Evolutionary conservation across 768 basidiomycete genomes (phyloP), one percentile per base, ranked within the genome.

Genomic region (Suillus clintonianus): DNA sequence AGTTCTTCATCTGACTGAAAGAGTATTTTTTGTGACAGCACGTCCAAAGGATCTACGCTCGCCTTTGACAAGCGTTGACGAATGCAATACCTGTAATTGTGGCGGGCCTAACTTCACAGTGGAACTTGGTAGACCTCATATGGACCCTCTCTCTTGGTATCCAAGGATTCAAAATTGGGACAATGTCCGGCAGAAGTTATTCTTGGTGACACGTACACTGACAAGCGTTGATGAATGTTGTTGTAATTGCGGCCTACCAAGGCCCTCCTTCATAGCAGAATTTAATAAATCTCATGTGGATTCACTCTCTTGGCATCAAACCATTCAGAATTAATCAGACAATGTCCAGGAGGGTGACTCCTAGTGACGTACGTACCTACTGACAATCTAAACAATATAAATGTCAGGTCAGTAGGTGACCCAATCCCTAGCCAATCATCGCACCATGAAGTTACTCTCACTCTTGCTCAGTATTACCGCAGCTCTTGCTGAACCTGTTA

Each of bases 401-500:
- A 39, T 32, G 5, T 17, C 36, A 9, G 36, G 34, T n/a, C 22
- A 9, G 15, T 36, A 34, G 34, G 14, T 36, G 37, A 24, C 22
- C 14, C 17, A 17, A 24, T 37, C 6, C n/a, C 36, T 22, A 36
- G 13, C 6, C 59, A 54, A 47, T 22, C 32, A 34, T 60, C 48
- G n/a, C 10, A 36, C 32, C 48, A 57, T 61, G 60, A 61, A 37
- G 34, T 57, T 56, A 19, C 14, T 39, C 19, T 19, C 27, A 10
- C 34, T 61, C 43, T 54, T 64, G 19, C 43, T 47, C n/a, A 45
- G 62, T 60, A 34, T 51, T 27, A n/a, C 22, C 32, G 34, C 63
- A 6, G 48, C 53, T 51, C 59, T 70, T 34, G 61, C 69, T 14
- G 30, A 11, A 6, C 45, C n/a, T 10, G 4, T 50, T 19, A 32